A percentile compares a stretch with the other conserved stretches of the same genome.
These are phyloP conservation scores for Lepidium aucheri DNA, from an alignment of 345 rosid species.

Conservation along the genomic window DNA sequence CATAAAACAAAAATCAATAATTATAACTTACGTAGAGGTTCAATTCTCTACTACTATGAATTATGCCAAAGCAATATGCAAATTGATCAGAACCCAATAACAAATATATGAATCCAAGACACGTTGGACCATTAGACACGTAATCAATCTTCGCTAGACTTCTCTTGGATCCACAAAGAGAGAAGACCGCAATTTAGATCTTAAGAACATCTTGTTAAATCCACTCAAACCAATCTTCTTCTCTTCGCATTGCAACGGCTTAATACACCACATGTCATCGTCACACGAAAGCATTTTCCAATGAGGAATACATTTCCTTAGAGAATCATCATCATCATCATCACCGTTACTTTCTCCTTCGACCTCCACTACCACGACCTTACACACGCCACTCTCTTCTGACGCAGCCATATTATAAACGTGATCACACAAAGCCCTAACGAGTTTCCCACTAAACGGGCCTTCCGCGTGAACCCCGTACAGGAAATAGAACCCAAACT, in stretches of 20 bases:
- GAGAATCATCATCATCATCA: slow-evolving; percentile 9
- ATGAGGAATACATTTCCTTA: slow-evolving; percentile 48
- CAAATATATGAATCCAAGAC: too few relatives aligned
- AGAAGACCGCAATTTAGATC: slow-evolving; percentile 24
- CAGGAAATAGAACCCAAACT: slow-evolving; percentile 73
- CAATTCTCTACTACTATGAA: background rate
- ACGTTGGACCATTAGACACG: background rate
- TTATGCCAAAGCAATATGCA: background rate
- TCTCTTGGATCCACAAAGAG: slow-evolving; percentile 92
- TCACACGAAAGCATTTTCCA: slow-evolving; percentile 73
- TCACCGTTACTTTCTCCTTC: slow-evolving; percentile 23
- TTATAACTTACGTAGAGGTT: slow-evolving; percentile 3
- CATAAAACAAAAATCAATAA: background rate
- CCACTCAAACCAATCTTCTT: slow-evolving; percentile 15
- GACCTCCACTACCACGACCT: slow-evolving; percentile 56
- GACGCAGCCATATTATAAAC: slow-evolving; percentile 58
- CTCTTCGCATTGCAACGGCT: slow-evolving; percentile 40
- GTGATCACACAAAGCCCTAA: slow-evolving; percentile 42
- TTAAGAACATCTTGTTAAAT: slow-evolving; percentile 13
- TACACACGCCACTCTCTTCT: slow-evolving; percentile 36
- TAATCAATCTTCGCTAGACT: slow-evolving; percentile 21
- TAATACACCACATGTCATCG: slow-evolving; percentile 82
- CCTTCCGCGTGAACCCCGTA: slow-evolving; percentile 67
- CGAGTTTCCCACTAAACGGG: slow-evolving; percentile 38
- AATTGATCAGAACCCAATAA: slow-evolving; percentile 14